Evolutionary conservation across 257 asterid species (phyloP), one percentile per base, ranked within the genome.

Genomic region (Ilex aquifolium): DNA sequence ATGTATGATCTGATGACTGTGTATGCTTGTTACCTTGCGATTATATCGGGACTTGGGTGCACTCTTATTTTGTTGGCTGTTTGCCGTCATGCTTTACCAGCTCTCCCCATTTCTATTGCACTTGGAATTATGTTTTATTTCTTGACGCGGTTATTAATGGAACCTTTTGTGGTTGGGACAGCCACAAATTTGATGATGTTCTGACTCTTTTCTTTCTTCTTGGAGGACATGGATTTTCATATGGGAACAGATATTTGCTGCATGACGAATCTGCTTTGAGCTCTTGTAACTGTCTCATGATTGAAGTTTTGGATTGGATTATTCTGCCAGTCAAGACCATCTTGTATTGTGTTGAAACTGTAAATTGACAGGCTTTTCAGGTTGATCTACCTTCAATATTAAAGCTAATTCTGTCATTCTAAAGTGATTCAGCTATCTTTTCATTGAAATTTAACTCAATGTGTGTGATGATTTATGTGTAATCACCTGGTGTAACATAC

Each of bases 1-100:
- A 87, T 92, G 99, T 92, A 83, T 76, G 99, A 92, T 83, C 51
- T 92, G 76, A 83, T 92, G 99, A 92, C 96, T 0, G 99, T 92
- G 36, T 92, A 92, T 60, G 97, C 99, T 65, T 92, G 99, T 79
- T 92, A 92, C 80, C 97, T 92, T 3, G 99, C 97, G 15, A 87
- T 92, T 62, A 87, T 92, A 70, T 89, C 94, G 0, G 99, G 99
- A 7, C 83, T 92, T 13, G 99, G 95, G 27, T 92, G 99, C 63
- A 92, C 99, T 7, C 78, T 92, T 60, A 85, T 92, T 69, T 67
- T 92, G 79, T 71, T 92, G 80, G 96, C 95, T 16, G 90, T 92
- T 49, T 85, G 77, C 67, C 89, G 90, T 11, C 96, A 72, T 65
- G 99, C 96, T 14, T 75, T 92, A 85, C 99, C 97, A 0, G 97